Base-by-base conservation (phyloP, 495 filamentous ascomycete genomes). In the Paragyromitra xinjiangensis region DNA sequence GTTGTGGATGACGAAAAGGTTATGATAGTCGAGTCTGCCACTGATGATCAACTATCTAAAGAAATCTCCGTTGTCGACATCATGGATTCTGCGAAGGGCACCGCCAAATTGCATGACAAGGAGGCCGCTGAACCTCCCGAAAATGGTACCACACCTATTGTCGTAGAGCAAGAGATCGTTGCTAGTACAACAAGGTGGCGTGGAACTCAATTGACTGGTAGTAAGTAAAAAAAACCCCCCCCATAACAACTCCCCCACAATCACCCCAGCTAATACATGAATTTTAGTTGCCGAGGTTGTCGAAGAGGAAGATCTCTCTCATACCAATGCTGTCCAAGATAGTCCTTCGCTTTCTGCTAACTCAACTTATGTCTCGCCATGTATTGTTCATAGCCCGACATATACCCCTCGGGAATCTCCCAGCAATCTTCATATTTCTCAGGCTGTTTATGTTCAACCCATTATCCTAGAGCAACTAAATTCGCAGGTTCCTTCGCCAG, bases 181-280 rank as follows among this genome's bases (percentile, higher is more conserved):
- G 66, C 62, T 51, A 3, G 29, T 34, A 42, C 61, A 22, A 66
- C 75, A 7, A 72, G 77, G 42, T 79, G 77, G 77, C 77, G 77
- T 62, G 77, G 77, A 42, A 79, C 77, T 19, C 77, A 79, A 37
- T 62, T 79, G 37, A 72, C 77, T 24, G 75, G 75, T 19, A 79
- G 77, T 79, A 78, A 79, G 77, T 78, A 1, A 26, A 19, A 37
- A 64, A 14, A 12, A 7, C 11, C 6, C 2, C 12, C 6, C 29
- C 29, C 2, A 34, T 34, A 34, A 22, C 12, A 29, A 12, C 19
- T n/a, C 40, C 9, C 55, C 34, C 16, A 29, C 24, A 45, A n/a
- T 6, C 9, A 37, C 16, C 55, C 26, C n/a, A 16, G 42, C 75
- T 71, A 79, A 77, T 64, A 55, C 7, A n/a, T 12, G 19, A 26